phyloP scores from a whole-genome alignment of 148 eudicot genomes.

The Rhododendron ovatum region DNA sequence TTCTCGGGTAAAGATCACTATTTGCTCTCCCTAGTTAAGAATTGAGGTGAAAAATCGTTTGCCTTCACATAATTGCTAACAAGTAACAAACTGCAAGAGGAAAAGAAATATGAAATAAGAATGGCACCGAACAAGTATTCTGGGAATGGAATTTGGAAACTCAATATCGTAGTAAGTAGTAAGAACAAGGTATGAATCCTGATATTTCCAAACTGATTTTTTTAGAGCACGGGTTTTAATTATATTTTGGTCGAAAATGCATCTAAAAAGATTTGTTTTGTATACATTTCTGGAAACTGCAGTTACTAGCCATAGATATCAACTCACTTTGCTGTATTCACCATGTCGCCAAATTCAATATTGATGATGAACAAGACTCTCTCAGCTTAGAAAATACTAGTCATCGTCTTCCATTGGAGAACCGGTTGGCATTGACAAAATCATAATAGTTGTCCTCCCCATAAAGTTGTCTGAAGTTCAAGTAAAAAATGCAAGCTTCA shows the following conservation, averaged over 20 bases:
- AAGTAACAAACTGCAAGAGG: not conserved
- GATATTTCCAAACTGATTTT: not conserved
- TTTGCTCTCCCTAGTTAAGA: not conserved
- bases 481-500: constrained; percentile 6
- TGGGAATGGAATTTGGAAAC: not conserved
- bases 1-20: not conserved
- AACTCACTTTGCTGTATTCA: not conserved
- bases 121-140: not conserved
- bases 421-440: constrained; percentile 20
- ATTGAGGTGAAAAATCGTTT: not conserved
- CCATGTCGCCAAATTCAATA: not conserved
- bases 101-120: not conserved
- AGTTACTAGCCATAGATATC: not conserved
- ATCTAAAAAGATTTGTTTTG: not conserved
- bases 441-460: constrained; percentile 46
- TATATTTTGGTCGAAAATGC: not conserved
- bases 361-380: not conserved
- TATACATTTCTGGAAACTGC: not conserved
- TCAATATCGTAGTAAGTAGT: not conserved
- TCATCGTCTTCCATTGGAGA: constrained; percentile 14
- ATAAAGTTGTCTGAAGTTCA: constrained; percentile 44
- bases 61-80: not conserved
- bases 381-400: not conserved
- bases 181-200: not conserved
- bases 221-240: not conserved